A percentile compares a stretch with the other conserved stretches of the same genome.
Evolutionary conservation across 805 yeast genomes (phyloP).

Genomic region (Schizosaccharomyces octosporus): DNA sequence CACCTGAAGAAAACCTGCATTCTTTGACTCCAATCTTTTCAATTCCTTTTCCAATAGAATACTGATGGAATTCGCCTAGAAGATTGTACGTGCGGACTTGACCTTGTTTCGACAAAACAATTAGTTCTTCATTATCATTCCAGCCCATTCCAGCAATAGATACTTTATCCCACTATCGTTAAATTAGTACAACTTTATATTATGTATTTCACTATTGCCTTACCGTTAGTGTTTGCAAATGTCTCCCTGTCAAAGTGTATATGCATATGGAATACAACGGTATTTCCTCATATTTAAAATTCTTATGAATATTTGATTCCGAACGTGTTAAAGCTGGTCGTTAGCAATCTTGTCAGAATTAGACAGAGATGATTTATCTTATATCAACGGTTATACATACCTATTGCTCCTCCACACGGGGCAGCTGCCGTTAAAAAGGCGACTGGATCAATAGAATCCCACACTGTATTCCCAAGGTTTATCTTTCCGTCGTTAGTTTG

Average conservation of each 20-base stretch:
- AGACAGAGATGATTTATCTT: neutral
- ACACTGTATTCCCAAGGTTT: neutral
- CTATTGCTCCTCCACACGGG: slow-evolving; percentile 28
- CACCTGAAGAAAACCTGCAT: slow-evolving; percentile 19
- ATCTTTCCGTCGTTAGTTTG: neutral
- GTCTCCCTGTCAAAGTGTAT: slow-evolving; percentile 14
- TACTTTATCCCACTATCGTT: slow-evolving; percentile 20
- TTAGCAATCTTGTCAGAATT: neutral
- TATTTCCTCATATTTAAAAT: neutral
- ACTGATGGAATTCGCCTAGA: slow-evolving; percentile 40
- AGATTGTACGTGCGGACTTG: slow-evolving; percentile 39
- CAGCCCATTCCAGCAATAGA: slow-evolving; percentile 30
- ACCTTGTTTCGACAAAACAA: slow-evolving; percentile 30
- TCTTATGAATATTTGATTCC: neutral
- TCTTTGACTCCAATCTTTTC: slow-evolving; percentile 16
- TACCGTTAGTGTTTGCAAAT: slow-evolving; percentile 8
- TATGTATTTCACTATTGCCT: slow-evolving; percentile 2
- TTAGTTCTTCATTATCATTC: slow-evolving; percentile 27
- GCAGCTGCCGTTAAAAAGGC: slow-evolving; percentile 27
- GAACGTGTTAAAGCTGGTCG: neutral
- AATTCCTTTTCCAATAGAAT: slow-evolving; percentile 16
- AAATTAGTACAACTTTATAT: neutral
- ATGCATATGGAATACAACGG: slow-evolving; percentile 10
- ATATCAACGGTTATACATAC: slow-evolving; percentile 8
- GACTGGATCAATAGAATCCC: slow-evolving; percentile 15